Base-by-base conservation (phyloP, 345 rosid genomes). In the Hibiscus tridactylites region DNA sequence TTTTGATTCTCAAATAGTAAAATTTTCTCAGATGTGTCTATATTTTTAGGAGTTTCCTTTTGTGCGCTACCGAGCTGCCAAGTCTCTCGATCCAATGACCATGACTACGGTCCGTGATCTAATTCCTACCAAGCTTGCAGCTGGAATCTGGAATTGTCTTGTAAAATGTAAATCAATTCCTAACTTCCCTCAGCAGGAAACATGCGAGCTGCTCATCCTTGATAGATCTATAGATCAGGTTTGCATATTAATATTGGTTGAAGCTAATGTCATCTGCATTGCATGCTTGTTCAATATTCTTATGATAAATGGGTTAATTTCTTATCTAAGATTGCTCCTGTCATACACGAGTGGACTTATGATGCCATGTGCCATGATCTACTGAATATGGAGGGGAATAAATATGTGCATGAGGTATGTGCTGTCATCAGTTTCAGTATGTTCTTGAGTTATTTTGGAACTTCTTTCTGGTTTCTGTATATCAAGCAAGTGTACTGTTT, bases 141-240 rank as follows among this genome's bases (percentile, higher is more conserved):
- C 99, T 73, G 90, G 98, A 72, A 80, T 96, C 78, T 96, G 99
- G 99, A 95, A 96, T 66, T 82, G 86, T 81, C 85, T 96, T 53
- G 79, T 76, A 73, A 91, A 85, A 68, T 86, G 85, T 77, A 96
- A 92, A 73, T 80, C 82, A 47, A 81, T 86, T 77, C 89, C 86
- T 47, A 84, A 89, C 76, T 96, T 89, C 71, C 99, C 98, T 61
- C 90, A 89, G 85, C 81, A 87, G 60, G 99, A 96, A 88, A 92
- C 99, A 11, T 96, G 99, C 72, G 97, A 96, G 78, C 80, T 96
- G 76, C 92, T 96, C 68, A 89, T 96, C 80, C 87, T 96, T 4
- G 99, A 96, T 75, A 90, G 99, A 88, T 92, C 99, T 50, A 79
- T 92, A 65, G 99, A 96, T 76, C 99, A 92, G 99, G 99, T 96